phyloP scores from a whole-genome alignment of 2,329 filamentous ascomycete genomes.

The Huntiella abstrusa region DNA sequence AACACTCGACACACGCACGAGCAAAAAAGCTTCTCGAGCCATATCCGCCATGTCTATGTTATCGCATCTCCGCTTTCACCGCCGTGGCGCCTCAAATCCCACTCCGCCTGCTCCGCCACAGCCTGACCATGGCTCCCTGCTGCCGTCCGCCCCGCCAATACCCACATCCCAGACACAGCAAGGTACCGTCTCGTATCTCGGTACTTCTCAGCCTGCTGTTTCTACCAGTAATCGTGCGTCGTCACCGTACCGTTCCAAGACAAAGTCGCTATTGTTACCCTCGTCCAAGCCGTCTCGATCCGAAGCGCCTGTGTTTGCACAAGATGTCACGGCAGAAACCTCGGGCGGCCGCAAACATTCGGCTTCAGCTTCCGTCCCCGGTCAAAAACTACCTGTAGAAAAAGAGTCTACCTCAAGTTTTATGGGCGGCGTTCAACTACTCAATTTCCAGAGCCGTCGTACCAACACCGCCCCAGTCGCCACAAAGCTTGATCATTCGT shows the following conservation, averaged over 20 bases:
- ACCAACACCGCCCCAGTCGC: neutral
- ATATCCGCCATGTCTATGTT: constrained; percentile 21
- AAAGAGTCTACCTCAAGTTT: constrained; percentile 5
- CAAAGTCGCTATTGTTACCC: constrained; percentile 9
- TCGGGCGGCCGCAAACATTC: constrained; percentile 13
- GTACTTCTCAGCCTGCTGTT: constrained; percentile 1
- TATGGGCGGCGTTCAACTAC: constrained; percentile 13
- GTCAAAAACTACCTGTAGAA: constrained; percentile 6
- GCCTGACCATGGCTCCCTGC: constrained; percentile 1
- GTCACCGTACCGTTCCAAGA: constrained; percentile 9
- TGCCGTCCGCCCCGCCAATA: neutral
- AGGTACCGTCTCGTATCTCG: constrained; percentile 7
- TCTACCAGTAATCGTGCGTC: neutral
- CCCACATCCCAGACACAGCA: neutral
- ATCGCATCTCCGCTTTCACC: constrained; percentile 38
- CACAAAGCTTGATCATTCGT: neutral
- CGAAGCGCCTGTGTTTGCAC: no score
- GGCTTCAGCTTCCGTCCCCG: constrained; percentile 13
- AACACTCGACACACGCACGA: neutral
- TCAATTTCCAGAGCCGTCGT: constrained; percentile 3
- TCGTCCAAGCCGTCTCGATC: constrained; percentile 8
- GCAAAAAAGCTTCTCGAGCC: neutral
- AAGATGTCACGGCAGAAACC: neutral
- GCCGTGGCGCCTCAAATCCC: constrained; percentile 38
- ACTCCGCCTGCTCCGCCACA: constrained; percentile 28